Evolutionary conservation across 305 asterid genomes (phyloP), one percentile per base, ranked within the genome.

Genomic region (Petunia hybrid): DNA sequence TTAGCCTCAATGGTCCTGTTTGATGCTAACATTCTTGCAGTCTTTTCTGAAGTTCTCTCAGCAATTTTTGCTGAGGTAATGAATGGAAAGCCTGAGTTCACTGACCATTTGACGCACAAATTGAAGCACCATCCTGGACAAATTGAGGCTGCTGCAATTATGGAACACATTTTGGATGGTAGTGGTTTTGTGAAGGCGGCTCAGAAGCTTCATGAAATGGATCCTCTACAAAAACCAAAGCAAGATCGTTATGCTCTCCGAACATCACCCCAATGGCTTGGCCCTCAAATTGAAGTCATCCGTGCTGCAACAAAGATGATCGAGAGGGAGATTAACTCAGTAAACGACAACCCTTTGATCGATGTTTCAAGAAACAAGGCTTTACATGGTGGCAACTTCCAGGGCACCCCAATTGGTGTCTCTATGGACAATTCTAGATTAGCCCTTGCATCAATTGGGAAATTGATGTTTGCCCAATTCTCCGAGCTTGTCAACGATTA

Each of bases 11-110:
- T 87, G 35, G 97, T 92, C 13, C 95, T 94, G 2, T 94, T 85
- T 69, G 98, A 92, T 2, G 92, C 97, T 53, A 94, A 94, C 73
- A 60, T 94, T 10, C 92, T 92, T 1, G 87, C 85, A 0, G 78
- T 94, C 5, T 60, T 85, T 9, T 80, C 86, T 36, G 88, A 77
- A 63, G 86, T 85, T 13, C 80, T 89, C 76, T 91, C 98, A 0
- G 98, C 97, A 5, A 41, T 94, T 31, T 94, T 94, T 55, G 95
- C 97, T 2, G 98, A 94, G 51, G 97, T 94, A 31, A 94, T 94
- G 97, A 90, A 90, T 6, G 98, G 97, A 0, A 94, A 92, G 81
- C 97, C 98, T 1, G 88, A 85, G 80, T 85, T 82, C 56, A 83
- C 86, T 0, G 87, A 85, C 77, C 87, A 79, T 59, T 80, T 94